These are phyloP conservation scores for Phytophthora kernoviae DNA, from an alignment of 352 stramenopile genomes.

Conservation along the genomic window DNA sequence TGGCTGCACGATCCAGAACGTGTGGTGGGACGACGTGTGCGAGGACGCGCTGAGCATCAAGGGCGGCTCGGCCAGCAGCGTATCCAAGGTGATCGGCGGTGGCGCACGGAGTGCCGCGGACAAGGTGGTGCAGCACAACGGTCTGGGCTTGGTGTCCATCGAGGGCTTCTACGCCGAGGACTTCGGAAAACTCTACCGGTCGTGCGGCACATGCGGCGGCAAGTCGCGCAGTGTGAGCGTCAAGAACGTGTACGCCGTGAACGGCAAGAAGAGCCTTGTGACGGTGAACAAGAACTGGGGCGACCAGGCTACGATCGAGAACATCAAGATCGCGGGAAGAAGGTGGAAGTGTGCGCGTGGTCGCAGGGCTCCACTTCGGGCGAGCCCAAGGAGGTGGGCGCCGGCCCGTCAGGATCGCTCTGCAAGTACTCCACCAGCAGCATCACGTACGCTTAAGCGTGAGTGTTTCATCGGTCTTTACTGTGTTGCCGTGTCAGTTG, in stretches of 20 bases:
- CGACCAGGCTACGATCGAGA: not conserved
- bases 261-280: constrained; percentile 1
- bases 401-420: not conserved
- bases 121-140: constrained; percentile 5
- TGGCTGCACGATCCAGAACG: constrained; percentile 1
- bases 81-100: not conserved
- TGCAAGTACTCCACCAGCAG: constrained; percentile 7
- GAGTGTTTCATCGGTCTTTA: not conserved
- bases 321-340: not conserved
- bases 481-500: not conserved
- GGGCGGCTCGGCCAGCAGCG: not conserved
- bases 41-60: constrained; percentile 1
- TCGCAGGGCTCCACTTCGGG: not conserved
- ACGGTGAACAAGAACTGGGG: constrained; percentile 2
- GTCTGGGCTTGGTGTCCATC: not conserved
- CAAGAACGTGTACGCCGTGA: constrained; percentile 3
- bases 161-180: constrained; percentile 20
- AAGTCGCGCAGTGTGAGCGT: constrained; percentile 33
- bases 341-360: not conserved
- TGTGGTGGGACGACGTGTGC: constrained; percentile 3
- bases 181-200: constrained; percentile 22
- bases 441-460: not conserved
- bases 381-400: not conserved
- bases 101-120: not conserved
- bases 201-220: constrained; percentile 2